phyloP scores from a whole-genome alignment of 108 stramenopile genomes.

The Nitzschia sp. region DNA sequence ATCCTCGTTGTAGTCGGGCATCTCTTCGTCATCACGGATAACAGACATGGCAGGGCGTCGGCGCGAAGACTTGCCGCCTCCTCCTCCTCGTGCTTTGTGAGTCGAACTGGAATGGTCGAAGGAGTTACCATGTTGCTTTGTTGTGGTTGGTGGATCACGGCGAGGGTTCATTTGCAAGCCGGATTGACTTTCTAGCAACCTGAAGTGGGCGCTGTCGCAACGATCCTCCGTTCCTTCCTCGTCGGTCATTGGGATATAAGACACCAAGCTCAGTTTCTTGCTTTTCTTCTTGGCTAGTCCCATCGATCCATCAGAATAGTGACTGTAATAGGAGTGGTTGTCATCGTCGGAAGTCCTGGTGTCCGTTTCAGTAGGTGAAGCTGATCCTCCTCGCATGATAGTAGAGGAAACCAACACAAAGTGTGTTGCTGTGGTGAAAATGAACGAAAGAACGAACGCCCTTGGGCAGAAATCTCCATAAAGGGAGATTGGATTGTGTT shows the following conservation, averaged over 20 bases:
- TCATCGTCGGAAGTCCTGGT: neutral
- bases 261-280: slow-evolving; percentile 10
- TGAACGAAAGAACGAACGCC: too few species aligned
- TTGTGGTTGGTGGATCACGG: neutral
- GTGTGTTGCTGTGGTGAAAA: too few species aligned
- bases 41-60: slow-evolving; percentile 14
- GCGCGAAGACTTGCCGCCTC: neutral
- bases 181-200: neutral
- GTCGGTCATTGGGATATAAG: neutral
- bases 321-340: slow-evolving; percentile 16
- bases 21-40: slow-evolving; percentile 6
- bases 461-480: too few species aligned
- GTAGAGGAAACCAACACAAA: too few species aligned
- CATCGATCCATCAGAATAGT: slow-evolving; percentile 22
- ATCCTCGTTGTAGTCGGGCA: neutral
- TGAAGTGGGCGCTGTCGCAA: neutral
- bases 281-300: slow-evolving; percentile 10
- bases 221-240: neutral
- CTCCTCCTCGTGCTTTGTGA: slow-evolving; percentile 6
- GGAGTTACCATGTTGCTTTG: neutral
- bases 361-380: too few species aligned
- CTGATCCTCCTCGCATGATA: too few species aligned
- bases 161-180: neutral
- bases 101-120: slow-evolving; percentile 24
- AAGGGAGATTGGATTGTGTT: too few species aligned